A percentile compares a stretch with the other conserved stretches of the same genome.
Conservation (phyloP, 345 rosid species). For the Pelargonium nanum region DNA sequence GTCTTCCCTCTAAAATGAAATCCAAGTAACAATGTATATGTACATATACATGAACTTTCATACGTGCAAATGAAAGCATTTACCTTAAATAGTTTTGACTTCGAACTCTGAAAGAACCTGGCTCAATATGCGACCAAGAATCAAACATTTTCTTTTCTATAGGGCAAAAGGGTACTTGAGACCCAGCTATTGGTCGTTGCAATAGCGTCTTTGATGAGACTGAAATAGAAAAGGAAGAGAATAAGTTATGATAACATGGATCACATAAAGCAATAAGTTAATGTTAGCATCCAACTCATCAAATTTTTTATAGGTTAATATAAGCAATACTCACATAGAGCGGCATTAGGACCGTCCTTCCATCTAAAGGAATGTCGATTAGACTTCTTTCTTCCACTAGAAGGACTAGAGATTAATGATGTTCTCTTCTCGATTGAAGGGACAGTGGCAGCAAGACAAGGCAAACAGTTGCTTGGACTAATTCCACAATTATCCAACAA, state of each 20-base stretch:
- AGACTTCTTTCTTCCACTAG: constrained; percentile 43
- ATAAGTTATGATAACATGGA: not conserved
- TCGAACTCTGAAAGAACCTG: constrained; percentile 42
- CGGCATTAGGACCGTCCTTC: constrained; percentile 64
- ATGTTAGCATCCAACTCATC: no score
- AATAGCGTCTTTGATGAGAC: constrained; percentile 61
- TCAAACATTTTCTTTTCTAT: constrained; percentile 38
- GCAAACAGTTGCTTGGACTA: constrained; percentile 68
- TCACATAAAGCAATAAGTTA: no score
- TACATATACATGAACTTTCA: not conserved
- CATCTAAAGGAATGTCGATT: constrained; percentile 65
- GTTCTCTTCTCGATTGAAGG: constrained; percentile 66
- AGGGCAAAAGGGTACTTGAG: constrained; percentile 41
- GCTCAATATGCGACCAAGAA: constrained; percentile 45
- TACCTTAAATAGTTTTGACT: constrained; percentile 43
- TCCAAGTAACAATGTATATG: not conserved
- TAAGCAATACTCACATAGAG: constrained; percentile 39
- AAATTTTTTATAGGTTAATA: no score
- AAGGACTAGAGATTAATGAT: constrained; percentile 54
- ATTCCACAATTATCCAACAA: constrained; percentile 53
- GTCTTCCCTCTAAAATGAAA: no score
- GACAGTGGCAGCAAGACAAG: constrained; percentile 62
- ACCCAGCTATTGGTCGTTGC: constrained; percentile 46
- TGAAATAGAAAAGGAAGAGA: constrained; percentile 19
- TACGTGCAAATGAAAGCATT: constrained; percentile 4